Conservation (phyloP, 352 stramenopile species). For the Globisporangium megalacanthum region DNA sequence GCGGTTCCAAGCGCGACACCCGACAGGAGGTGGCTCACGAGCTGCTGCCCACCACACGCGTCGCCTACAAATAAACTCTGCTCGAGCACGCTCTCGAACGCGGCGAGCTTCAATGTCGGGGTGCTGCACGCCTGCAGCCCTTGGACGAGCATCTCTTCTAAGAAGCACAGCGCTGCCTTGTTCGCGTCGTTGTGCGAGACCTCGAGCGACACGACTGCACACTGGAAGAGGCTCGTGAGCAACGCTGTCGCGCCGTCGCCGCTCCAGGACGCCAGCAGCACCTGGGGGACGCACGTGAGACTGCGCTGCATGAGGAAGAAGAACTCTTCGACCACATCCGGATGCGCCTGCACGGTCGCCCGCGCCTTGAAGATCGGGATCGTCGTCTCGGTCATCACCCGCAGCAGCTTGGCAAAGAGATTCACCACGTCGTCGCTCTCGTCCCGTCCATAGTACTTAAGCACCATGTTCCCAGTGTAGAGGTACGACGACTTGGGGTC, state of each 20-base stretch:
- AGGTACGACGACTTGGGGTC: constrained; percentile 85
- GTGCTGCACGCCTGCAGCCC: constrained; percentile 15
- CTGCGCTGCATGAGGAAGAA: constrained; percentile 93
- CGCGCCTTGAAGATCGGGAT: constrained; percentile 76
- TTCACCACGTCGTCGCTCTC: constrained; percentile 26
- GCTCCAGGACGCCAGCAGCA: constrained; percentile 42
- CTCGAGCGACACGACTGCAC: constrained; percentile 79
- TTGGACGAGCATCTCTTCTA: constrained; percentile 59
- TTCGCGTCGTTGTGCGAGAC: constrained; percentile 94
- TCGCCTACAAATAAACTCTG: constrained; percentile 17
- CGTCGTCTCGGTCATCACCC: constrained; percentile 65
- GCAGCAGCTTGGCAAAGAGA: constrained; percentile 54
- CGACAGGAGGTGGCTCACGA: constrained; percentile 55
- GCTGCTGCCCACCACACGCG: constrained; percentile 29
- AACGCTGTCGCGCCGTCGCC: constrained; percentile 30
- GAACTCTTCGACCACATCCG: constrained; percentile 95
- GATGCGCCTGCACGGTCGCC: constrained; percentile 64
- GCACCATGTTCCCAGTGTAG: constrained; percentile 77
- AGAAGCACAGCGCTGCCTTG: constrained; percentile 90
- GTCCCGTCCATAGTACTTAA: constrained; percentile 62
- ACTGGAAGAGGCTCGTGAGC: constrained; percentile 79
- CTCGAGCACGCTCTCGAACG: constrained; percentile 19
- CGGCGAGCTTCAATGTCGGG: constrained; percentile 10
- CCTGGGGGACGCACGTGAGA: constrained; percentile 78
- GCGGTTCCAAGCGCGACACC: constrained; percentile 64